phyloP scores from a whole-genome alignment of 768 basidiomycete species.

The Lactarius quietus region DNA sequence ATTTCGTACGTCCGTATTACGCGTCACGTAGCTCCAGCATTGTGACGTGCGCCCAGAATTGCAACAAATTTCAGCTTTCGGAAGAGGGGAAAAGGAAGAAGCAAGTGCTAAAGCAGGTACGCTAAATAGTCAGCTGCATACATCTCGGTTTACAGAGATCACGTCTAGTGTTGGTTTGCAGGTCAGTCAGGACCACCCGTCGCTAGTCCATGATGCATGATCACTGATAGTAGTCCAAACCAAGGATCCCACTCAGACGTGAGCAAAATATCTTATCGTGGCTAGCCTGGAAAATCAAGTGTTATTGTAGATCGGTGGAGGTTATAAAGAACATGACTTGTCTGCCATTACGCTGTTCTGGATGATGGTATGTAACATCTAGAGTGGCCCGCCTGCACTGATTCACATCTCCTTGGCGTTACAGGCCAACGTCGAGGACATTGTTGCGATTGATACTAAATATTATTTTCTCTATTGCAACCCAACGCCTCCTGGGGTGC shows the following conservation, averaged over 20 bases:
- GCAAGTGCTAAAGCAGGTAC: slow-evolving; percentile 61
- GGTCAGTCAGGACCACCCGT: slow-evolving; percentile 38
- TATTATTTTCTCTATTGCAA: slow-evolving; percentile 50
- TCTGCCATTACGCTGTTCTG: slow-evolving; percentile 60
- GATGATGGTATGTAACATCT: slow-evolving; percentile 52
- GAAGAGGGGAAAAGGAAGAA: slow-evolving; percentile 47
- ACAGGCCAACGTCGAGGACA: slow-evolving; percentile 54
- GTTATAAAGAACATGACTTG: slow-evolving; percentile 63
- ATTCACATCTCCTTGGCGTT: background rate
- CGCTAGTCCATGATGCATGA: background rate
- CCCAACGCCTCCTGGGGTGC: slow-evolving; percentile 59
- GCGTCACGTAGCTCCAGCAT: background rate
- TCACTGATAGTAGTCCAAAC: background rate
- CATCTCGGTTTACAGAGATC: background rate
- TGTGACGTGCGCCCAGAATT: slow-evolving; percentile 39
- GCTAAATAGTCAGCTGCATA: slow-evolving; percentile 14
- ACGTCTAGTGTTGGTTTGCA: slow-evolving; percentile 64
- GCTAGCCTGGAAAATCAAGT: slow-evolving; percentile 18
- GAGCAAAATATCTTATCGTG: slow-evolving; percentile 27
- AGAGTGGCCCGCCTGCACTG: slow-evolving; percentile 4
- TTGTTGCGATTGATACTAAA: slow-evolving; percentile 51
- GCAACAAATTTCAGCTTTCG: slow-evolving; percentile 62
- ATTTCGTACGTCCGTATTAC: slow-evolving; percentile 51
- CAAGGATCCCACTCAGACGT: slow-evolving; percentile 36
- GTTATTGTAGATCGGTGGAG: slow-evolving; percentile 57